These are phyloP conservation scores for Sophora flavescens DNA, from an alignment of 306 rosid genomes.

Conservation along the genomic window DNA sequence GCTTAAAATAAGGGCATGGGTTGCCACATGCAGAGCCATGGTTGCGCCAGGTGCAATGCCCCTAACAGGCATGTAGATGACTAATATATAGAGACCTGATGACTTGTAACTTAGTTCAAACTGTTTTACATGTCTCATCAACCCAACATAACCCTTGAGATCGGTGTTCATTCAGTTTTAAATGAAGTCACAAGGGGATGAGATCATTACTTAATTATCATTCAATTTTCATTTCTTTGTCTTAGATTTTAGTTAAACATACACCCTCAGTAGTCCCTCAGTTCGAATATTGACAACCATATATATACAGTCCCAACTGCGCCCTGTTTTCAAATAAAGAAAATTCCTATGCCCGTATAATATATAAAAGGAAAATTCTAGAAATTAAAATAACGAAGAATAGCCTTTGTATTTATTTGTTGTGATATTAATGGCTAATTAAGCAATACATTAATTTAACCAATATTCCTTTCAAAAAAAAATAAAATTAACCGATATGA, in stretches of 20 bases:
- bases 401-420: slow-evolving; percentile 13
- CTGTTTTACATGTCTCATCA: slow-evolving; percentile 51
- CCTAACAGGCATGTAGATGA: slow-evolving; percentile 51
- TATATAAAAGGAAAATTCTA: not conserved
- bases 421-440: slow-evolving; percentile 16
- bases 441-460: slow-evolving; percentile 22
- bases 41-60: slow-evolving; percentile 61
- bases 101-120: slow-evolving; percentile 46
- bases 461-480: too few species aligned
- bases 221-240: not conserved
- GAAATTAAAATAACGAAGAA: slow-evolving; percentile 22
- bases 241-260: not conserved
- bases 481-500: slow-evolving; percentile 41
- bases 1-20: slow-evolving; percentile 21
- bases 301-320: not conserved
- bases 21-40: slow-evolving; percentile 61
- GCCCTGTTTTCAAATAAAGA: slow-evolving; percentile 3
- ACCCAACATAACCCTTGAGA: slow-evolving; percentile 47
- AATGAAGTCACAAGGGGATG: slow-evolving; percentile 14
- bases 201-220: slow-evolving; percentile 14
- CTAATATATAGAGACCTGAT: slow-evolving; percentile 22
- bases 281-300: not conserved
- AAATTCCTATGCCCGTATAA: not conserved
- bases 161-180: slow-evolving; percentile 8
- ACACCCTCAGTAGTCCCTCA: not conserved